Evolutionary conservation across 345 rosid species (phyloP).

Genomic region (Chamaenerion angustifolium): DNA sequence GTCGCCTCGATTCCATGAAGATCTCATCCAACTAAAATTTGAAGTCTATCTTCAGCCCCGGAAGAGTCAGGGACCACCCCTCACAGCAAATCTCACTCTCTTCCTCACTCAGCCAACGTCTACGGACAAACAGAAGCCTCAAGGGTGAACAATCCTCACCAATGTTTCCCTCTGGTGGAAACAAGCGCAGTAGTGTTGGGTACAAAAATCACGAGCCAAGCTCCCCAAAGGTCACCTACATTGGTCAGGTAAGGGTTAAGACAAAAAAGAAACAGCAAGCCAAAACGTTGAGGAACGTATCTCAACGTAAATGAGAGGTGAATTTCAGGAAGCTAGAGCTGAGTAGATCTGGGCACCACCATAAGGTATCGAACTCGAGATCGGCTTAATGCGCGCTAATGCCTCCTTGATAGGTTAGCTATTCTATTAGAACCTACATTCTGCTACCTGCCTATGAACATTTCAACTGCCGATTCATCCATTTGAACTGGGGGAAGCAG

Average conservation of each 20-base stretch:
- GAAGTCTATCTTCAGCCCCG: constrained; percentile 73
- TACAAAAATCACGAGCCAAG: constrained; percentile 78
- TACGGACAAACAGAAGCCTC: constrained; percentile 61
- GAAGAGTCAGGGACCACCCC: constrained; percentile 31
- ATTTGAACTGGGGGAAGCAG: no score
- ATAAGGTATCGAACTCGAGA: no score
- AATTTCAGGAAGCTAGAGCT: constrained; percentile 31
- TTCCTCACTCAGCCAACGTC: constrained; percentile 59
- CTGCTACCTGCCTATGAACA: no score
- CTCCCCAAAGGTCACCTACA: constrained; percentile 92
- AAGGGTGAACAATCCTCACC: constrained; percentile 76
- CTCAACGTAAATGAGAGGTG: constrained; percentile 45
- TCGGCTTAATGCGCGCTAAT: no score
- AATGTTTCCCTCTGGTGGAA: constrained; percentile 51
- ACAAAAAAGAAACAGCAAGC: constrained; percentile 55
- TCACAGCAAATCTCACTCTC: constrained; percentile 67
- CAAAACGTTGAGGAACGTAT: constrained; percentile 55
- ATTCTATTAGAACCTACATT: no score
- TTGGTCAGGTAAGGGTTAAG: constrained; percentile 93
- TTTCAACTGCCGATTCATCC: no score
- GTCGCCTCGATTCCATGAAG: constrained; percentile 94
- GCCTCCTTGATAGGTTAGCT: no score
- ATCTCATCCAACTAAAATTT: constrained; percentile 45
- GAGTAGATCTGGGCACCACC: constrained; percentile 6
- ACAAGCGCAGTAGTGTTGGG: constrained; percentile 41